Base-by-base conservation (phyloP, 2,329 filamentous ascomycete species). In the Aspergillus sp. region DNA sequence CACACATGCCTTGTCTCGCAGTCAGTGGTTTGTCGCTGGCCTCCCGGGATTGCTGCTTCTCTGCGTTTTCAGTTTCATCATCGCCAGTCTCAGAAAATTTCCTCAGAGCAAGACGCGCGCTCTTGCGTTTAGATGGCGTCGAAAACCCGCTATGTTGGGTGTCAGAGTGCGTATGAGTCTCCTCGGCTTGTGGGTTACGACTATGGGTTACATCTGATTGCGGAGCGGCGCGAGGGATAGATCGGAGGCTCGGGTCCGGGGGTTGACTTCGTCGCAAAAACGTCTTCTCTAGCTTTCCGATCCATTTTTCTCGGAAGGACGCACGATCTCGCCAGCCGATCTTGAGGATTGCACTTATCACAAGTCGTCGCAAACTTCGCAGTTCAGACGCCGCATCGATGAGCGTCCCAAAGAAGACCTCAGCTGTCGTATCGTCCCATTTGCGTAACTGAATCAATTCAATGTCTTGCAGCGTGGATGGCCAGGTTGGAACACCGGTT, bases 311-410 rank as follows among this genome's bases (percentile, higher is more conserved):
- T 41, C 93, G 86, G 69, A 97, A 89, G n/a, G 84, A 84, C 17
- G 90, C 90, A 45, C 94, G 87, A 70, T 92, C 87, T 63, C 92
- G 88, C 91, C 92, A 97, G 10, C 82, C 81, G 25, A 90, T 88
- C 69, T 93, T 87, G 51, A 97, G 81, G 74, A 92, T 94, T 1
- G 89, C 88, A 69, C 89, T 91, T 65, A 97, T 85, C 1, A 85
- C 82, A 10, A 97, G 79, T 47, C 84, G 81, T 8, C 92, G 88
- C 23, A 98, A 82, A 60, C 87, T 79, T 0, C 82, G 85, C 21
- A 98, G 74, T 2, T 83, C 76, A 1, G 83, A 79, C 0, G 92
- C 91, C 53, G 85, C 87, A 60, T 92, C 84, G 21, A 94, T 84
- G 2, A 98, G 80, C 15, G 91, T 95, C 43, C 85, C 83, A 67